Evolutionary conservation across 140 eudicot genomes (phyloP), one percentile per base, ranked within the genome.

Genomic region (Stevia rebaudiana): DNA sequence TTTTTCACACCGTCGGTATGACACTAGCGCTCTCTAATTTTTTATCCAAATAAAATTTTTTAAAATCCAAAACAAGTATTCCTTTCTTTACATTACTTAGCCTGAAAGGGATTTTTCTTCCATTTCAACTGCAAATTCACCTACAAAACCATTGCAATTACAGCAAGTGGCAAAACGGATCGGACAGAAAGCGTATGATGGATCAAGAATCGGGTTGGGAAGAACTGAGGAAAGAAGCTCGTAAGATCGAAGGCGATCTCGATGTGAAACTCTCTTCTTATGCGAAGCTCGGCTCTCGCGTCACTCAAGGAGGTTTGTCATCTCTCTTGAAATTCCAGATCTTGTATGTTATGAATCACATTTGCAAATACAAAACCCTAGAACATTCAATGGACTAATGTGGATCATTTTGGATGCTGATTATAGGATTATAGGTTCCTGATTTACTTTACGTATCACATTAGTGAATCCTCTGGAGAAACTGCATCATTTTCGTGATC

Each of bases 171-270:
- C n/a, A n/a, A 58, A 40, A 65, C 65, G 66, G 67, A 44, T 41
- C 68, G 61, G 50, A 49, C 66, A 62, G 47, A 11, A 40, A 81
- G 75, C 51, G 31, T 48, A n/a, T n/a, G 64, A 70, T 91, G 72
- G 91, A 91, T 57, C 90, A 86, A 82, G 96, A 92, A 67, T 87
- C 98, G 78, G 98, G 98, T 24, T 92, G 96, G 98, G 96, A 92
- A 68, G 98, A 92, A 74, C 85, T 92, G 59, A 79, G 98, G 63
- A 85, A 83, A 77, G 98, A 87, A 79, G 98, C 96, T 71, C 91
- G 95, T 62, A 88, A 87, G 80, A 80, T 92, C 73, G 95, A 92
- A 79, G 89, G 98, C 48, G 96, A 92, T 85, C 98, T 92, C 54
- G 96, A 88, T 68, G 96, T 92, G 65, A 92, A 88, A 77, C 95